phyloP scores from a whole-genome alignment of 176 grass and related monocot genomes.

The Phoenix roebelenii region DNA sequence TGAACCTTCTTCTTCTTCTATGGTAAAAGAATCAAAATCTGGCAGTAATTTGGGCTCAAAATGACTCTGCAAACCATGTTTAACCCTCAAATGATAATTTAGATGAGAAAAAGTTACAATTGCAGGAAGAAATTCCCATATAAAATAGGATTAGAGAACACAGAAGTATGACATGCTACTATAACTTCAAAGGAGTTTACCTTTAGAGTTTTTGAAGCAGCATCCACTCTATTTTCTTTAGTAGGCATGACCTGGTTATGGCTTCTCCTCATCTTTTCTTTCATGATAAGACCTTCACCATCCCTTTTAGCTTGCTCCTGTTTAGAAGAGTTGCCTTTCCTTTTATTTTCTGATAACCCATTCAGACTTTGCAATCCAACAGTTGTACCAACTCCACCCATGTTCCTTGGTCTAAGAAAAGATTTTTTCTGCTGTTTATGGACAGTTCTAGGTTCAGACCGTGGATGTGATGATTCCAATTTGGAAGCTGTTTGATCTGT shows the following conservation, averaged over 20 bases:
- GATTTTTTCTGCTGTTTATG: conserved; percentile 8
- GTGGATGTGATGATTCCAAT: conserved; percentile 2
- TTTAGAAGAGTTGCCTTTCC: conserved; percentile 5
- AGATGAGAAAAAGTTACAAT: too few species aligned
- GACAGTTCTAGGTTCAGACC: background rate
- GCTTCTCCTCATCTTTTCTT: conserved; percentile 35
- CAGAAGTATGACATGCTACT: too few species aligned
- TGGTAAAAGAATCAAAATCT: conserved; percentile 49
- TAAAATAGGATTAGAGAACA: too few species aligned
- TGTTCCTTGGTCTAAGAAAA: conserved; percentile 10
- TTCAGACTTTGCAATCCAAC: conserved; percentile 10
- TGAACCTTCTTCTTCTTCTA: conserved; percentile 97
- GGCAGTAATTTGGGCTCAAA: conserved; percentile 45
- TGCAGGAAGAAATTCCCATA: too few species aligned
- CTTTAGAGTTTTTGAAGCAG: conserved; percentile 36
- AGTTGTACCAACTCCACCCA: conserved; percentile 4
- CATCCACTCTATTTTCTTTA: conserved; percentile 37
- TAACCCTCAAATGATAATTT: background rate
- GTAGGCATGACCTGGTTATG: conserved; percentile 23
- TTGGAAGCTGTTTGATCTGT: conserved; percentile 1
- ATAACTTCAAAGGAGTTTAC: conserved; percentile 32
- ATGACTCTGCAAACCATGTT: conserved; percentile 32
- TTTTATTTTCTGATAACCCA: conserved; percentile 13
- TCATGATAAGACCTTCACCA: conserved; percentile 6
- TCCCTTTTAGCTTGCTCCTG: conserved; percentile 25